Evolutionary conservation across 75 land plant species (phyloP), one percentile per base, ranked within the genome.

Genomic region (Pinus albicaulis): DNA sequence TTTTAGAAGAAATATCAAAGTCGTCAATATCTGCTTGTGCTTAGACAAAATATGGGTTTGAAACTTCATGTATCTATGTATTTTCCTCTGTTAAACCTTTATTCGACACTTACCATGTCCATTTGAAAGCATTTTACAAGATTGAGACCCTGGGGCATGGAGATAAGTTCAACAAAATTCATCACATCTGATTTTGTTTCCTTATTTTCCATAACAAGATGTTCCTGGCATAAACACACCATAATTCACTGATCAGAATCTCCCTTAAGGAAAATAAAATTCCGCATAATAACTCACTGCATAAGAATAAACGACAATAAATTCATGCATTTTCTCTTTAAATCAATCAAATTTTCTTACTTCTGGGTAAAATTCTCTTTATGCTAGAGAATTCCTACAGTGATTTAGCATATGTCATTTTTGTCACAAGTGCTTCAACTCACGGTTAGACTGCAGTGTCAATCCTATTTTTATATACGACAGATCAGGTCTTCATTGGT

Each of bases 141-240:
- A 60, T 84, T 76, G 26, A 84, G 81, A 16, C 85, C 85, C 64
- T 72, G 78, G 17, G 83, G 80, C 74, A 76, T 80, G 16, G 82
- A 80, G n/a, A 80, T 80, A n/a, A 84, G 68, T 60, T 84, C 83
- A 84, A 84, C 80, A 24, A 82, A 82, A 80, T 84, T 84, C 83
- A 84, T 80, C 5, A 59, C 73, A 3, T 59, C 60, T 76, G 85
- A 82, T 16, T 72, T 79, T 74, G 80, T 56, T 76, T 84, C 85
- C 69, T 56, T 80, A 26, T 76, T 57, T 75, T 83, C 85, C 13
- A 58, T 77, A 41, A 84, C 86, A 77, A 77, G 81, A 60, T 80
- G 56, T 59, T 76, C 85, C 85, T 80, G 78, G 22, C 22, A 81
- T 63, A 20, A 68, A 20, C n/a, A 59, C 15, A 58, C 14, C 48